Evolutionary conservation across 2,329 filamentous ascomycete species (phyloP), one percentile per base, ranked within the genome.

Genomic region (Alternaria ventricosa): DNA sequence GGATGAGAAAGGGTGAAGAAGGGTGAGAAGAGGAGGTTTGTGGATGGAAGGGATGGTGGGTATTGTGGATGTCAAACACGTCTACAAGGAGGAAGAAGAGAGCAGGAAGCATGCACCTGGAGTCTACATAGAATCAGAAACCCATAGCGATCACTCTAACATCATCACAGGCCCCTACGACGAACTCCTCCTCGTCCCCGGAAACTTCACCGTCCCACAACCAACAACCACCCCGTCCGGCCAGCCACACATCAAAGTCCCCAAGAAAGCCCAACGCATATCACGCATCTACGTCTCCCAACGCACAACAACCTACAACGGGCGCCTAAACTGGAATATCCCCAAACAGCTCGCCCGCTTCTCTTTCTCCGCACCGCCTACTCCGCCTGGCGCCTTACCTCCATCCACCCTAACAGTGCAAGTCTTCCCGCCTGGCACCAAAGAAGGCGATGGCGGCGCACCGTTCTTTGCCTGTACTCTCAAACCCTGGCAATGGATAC

Each of bases 261-360:
- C 72, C 15, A 70, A 71, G n/a, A 72, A 68, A n/a, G 71, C 71
- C 6, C 70, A 76, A 25, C 66, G 75, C 18, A 74, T 78, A 25
- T 61, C 67, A 23, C 71, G 75, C 30, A 78, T 78, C 46, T 79
- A 78, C 60, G 75, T 78, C 49, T 77, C 74, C 27, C 75, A 78
- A 44, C 70, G 72, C 58, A 75, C 71, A 10, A 79, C 76, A 11
- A 61, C 63, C 13, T 77, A 78, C 65, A 78, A 78, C 55, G 75
- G 76, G 36, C 74, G 76, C 33, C 46, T 74, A 4, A 78, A 78
- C 54, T 78, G 75, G 74, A 77, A 79, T 64, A 78, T 79, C 25
- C 73, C 76, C 11, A 78, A 79, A 58, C 74, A 77, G 61, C 72
- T 78, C 18, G 75, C 75, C 0, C 75, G 77, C 23, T 78, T 78